These are phyloP conservation scores for Exophiala aquamarina DNA, from an alignment of 2,329 filamentous ascomycete genomes.

Conservation along the genomic window DNA sequence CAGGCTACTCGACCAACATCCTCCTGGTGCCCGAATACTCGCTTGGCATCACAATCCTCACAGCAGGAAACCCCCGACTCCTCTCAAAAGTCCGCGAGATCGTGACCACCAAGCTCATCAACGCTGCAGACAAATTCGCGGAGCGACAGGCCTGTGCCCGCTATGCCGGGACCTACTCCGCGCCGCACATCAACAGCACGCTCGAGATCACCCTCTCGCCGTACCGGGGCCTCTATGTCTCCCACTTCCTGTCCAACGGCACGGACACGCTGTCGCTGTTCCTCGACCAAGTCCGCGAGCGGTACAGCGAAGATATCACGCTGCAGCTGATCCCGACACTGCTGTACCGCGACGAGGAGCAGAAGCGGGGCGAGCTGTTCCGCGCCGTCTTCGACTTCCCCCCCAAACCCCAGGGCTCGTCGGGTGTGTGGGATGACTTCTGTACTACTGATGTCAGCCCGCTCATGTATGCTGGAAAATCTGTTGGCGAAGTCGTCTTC, in stretches of 20 bases:
- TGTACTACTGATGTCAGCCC: conserved; percentile 36
- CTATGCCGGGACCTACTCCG: conserved; percentile 16
- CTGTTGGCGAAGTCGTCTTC: conserved; percentile 38
- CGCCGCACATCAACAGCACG: conserved; percentile 3
- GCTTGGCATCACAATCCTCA: conserved; percentile 50
- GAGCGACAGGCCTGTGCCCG: conserved; percentile 9
- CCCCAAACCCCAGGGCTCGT: too few relatives aligned
- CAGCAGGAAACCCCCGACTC: conserved; percentile 22
- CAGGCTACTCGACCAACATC: conserved; percentile 43
- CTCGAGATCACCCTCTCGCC: conserved; percentile 22
- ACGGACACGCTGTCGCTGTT: conserved; percentile 16
- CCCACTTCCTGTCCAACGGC: conserved; percentile 22
- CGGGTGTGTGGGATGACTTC: conserved; percentile 34
- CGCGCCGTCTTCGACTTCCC: conserved; percentile 22
- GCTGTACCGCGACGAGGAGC: conserved; percentile 16
- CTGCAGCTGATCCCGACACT: conserved; percentile 23
- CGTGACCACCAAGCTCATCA: conserved; percentile 23
- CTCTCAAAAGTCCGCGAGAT: conserved; percentile 15
- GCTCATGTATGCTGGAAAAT: conserved; percentile 33
- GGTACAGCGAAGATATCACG: neutral
- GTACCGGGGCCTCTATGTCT: conserved; percentile 24
- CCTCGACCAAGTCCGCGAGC: neutral
- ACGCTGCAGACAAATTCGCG: conserved; percentile 24
- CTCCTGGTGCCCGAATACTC: conserved; percentile 45
- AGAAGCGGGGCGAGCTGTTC: conserved; percentile 36